Percentiles rank a stretch among this genome's conserved stretches.
phyloP scores from a whole-genome alignment of 2,329 filamentous ascomycete species.

The Cladophialophora psammophila region DNA sequence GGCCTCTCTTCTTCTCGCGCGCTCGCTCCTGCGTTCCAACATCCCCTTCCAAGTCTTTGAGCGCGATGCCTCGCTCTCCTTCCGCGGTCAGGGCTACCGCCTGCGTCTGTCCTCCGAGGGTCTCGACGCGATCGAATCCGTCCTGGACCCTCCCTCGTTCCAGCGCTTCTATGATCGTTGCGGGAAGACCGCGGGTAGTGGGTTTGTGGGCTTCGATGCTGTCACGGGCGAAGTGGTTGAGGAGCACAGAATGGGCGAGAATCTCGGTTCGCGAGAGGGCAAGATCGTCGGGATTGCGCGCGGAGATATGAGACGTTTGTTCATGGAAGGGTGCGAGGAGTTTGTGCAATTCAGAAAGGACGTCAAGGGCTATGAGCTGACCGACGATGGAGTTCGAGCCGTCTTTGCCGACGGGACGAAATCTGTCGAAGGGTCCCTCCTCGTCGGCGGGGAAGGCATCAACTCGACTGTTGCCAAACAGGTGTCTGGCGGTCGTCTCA shows the following conservation, averaged over 20 bases:
- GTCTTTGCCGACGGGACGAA: conserved; percentile 67
- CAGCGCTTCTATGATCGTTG: conserved; percentile 45
- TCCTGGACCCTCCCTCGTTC: conserved; percentile 50
- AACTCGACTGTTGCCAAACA: conserved; percentile 68
- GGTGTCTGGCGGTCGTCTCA: conserved; percentile 64
- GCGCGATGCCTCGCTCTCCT: conserved; percentile 43
- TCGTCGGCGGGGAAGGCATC: conserved; percentile 69
- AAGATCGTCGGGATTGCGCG: conserved; percentile 69
- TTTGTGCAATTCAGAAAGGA: conserved; percentile 63
- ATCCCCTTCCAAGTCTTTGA: conserved; percentile 51
- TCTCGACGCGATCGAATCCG: conserved; percentile 61
- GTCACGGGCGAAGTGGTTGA: conserved; percentile 58
- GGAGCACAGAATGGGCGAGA: conserved; percentile 43
- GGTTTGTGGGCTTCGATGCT: conserved; percentile 61
- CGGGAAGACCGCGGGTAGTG: conserved; percentile 60
- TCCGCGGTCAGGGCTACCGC: conserved; percentile 51
- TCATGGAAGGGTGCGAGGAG: conserved; percentile 64
- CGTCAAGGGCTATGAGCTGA: conserved; percentile 66
- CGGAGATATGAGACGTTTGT: conserved; percentile 68
- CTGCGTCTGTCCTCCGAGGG: conserved; percentile 44
- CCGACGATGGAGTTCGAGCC: conserved; percentile 57
- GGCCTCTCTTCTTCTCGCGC: conserved; percentile 48
- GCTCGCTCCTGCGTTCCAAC: conserved; percentile 44
- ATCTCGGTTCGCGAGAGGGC: conserved; percentile 60
- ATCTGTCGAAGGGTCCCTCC: conserved; percentile 65